Evolutionary conservation across 2,329 filamentous ascomycete species (phyloP), one percentile per base, ranked within the genome.

Genomic region (Pleoardoris graminearum): DNA sequence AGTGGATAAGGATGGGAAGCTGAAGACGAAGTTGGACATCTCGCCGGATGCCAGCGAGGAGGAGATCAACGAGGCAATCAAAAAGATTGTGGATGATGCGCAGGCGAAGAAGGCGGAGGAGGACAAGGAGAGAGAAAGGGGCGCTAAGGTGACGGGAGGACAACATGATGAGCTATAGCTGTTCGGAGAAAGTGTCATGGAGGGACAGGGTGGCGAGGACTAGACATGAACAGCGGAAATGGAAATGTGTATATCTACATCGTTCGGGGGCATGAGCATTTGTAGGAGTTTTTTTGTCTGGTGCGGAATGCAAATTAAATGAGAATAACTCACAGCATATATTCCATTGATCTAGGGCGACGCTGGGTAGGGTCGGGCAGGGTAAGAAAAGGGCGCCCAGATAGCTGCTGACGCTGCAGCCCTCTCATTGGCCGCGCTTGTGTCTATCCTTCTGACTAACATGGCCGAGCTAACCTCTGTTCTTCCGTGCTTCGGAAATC

Each of bases 11-110:
- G 48, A 58, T 52, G 66, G 66, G 1, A 51, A 52, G 25, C 58
- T 60, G 35, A 33, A 68, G 41, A 59, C 60, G 38, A 66, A 65
- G 48, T 45, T 71, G 14, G 58, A 69, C 38, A 45, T 71, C 1
- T 48, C 33, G 2, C 39, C 61, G 14, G 63, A 62, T 41, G 61
- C 64, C 4, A 76, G 65, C 11, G 74, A 75, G 55, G 75, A 71
- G 53, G 76, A 75, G 39, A 76, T 77, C 56, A 78, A 80, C 19
- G 77, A 75, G 35, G 76, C 78, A 11, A 80, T 78, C 58, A 80
- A 84, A 32, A 80, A 56, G 22, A 16, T 46, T 25, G 22, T 36
- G 21, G 43, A 46, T 11, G 30, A 25, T 17, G 30, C 22, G 43
- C 19, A 25, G 32, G 52, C 57, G 32, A 62, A 52, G 17, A 41